Evolutionary conservation across 805 yeast genomes (phyloP).

Genomic region (Pichia nakasei): DNA sequence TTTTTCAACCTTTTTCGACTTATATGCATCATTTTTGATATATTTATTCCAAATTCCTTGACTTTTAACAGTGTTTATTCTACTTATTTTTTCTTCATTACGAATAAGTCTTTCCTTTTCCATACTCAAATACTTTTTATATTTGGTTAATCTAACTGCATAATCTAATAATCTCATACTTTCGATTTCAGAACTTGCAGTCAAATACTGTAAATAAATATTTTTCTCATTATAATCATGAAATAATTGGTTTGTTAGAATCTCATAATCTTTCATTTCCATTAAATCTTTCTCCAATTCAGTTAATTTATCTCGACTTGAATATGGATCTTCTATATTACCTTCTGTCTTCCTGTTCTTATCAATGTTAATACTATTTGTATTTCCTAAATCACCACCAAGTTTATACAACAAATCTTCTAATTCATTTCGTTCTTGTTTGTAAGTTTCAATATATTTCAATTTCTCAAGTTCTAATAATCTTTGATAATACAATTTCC

Average conservation of each 20-base stretch:
- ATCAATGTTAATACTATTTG: too few relatives aligned
- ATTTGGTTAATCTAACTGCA: slow-evolving; percentile 22
- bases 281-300: slow-evolving; percentile 22
- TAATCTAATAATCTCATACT: slow-evolving; percentile 20
- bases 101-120: slow-evolving; percentile 19
- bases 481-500: slow-evolving; percentile 3
- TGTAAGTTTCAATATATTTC: slow-evolving; percentile 6
- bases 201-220: slow-evolving; percentile 18
- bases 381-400: too few relatives aligned
- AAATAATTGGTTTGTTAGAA: slow-evolving; percentile 20
- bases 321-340: slow-evolving; percentile 12
- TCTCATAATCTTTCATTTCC: slow-evolving; percentile 28
- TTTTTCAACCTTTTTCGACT: neutral
- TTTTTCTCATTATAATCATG: slow-evolving; percentile 21
- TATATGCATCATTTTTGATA: neutral
- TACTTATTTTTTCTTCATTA: slow-evolving; percentile 15
- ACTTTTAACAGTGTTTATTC: slow-evolving; percentile 3
- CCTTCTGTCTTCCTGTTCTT: too few relatives aligned
- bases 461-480: slow-evolving; percentile 2
- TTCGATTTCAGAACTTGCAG: slow-evolving; percentile 21
- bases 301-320: slow-evolving; percentile 7
- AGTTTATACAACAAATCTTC: slow-evolving; percentile 9
- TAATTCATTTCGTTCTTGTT: slow-evolving; percentile 5
- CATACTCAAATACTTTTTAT: slow-evolving; percentile 24
- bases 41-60: slow-evolving; percentile 7